Evolutionary conservation across 352 stramenopile species (phyloP), one percentile per base, ranked within the genome.

Genomic region (Achlya hypogyna): DNA sequence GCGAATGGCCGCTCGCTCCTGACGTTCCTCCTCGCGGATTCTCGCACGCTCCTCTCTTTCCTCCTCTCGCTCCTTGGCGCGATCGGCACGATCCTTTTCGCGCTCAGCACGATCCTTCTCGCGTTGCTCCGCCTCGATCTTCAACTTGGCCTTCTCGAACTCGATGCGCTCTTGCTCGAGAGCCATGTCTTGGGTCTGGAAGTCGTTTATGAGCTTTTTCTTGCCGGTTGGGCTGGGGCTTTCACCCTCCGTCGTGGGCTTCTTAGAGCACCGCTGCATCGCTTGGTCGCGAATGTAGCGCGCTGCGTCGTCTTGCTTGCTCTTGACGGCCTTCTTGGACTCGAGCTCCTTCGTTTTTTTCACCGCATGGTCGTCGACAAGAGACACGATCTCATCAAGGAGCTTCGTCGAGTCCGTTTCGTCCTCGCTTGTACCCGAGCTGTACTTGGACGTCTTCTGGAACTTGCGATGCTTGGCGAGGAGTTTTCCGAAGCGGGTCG

Each of bases 91-190:
- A n/a, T 83, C 74, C 67, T 86, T 84, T 38, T 87, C 76, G 53
- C 77, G 77, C 56, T 87, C 72, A 10, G 76, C 76, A 4, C 90
- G 59, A 29, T 89, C 81, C 22, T 79, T 79, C 49, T 91, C 83
- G 16, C 78, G 78, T 14, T 89, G 74, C 53, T 90, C 84, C 20
- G 87, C 75, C 64, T 90, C 75, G 63, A 88, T 89, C 63, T 88
- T 82, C 63, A 89, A 88, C 42, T 80, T 79, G 52, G 73, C 62
- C 52, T 88, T 89, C 20, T 88, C 80, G 51, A 90, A 90, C 59
- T 86, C 82, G 22, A 92, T 68, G 0, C 78, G 77, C 64, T 92
- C 80, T 42, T 78, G 84, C 43, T 90, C 81, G 31, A 92, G 71
- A 35, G 79, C 74, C 3, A 92, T 77, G 43, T 88, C 80, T 66